Base-by-base conservation (phyloP, 257 asterid species). In the Solanum appendiculatum region DNA sequence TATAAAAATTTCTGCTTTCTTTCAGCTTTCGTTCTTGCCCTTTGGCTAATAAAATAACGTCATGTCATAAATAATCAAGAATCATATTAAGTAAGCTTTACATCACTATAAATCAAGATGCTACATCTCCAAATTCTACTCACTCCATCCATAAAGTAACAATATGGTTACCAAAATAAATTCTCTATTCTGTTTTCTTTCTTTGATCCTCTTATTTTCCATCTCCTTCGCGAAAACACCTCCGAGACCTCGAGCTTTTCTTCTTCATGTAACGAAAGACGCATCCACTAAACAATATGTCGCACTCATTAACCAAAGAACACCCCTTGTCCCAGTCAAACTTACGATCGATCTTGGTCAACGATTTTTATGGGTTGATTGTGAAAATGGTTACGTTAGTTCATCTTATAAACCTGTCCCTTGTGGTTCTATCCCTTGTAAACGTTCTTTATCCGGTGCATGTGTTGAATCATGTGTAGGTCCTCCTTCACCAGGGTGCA, bases 281-380 rank as follows among this genome's bases (percentile, higher is more conserved):
- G 81, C 90, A 7, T 64, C 92, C 9, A 90, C 94, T 2, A 70
- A 42, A 37, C 96, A 93, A 82, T 93, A 69, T 82, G 4, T 92
- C 12, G 84, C 93, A 87, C 66, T 74, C 70, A 86, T 93, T 51
- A 4, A 29, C 80, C 93, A 92, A 84, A 46, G 93, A 69, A 92
- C 94, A 4, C 94, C 95, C 7, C 89, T 91, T 1, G 91, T 77
- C 68, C 85, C 86, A 3, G 73, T 92, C 42, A 86, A 89, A 46
- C n/a, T 93, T 11, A 86, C 91, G 0, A 9, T 92, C 3, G 91
- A 93, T 83, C 51, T 91, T 3, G 94, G 94, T 72, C 93, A 93
- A 2, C 88, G 88, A 39, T 73, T 86, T 66, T 33, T 92, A n/a
- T 92, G 93, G 95, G 93, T 89, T 5, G 93, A 90, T 12, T 92